phyloP scores from a whole-genome alignment of 306 rosid species.

The Luffa acutangula region DNA sequence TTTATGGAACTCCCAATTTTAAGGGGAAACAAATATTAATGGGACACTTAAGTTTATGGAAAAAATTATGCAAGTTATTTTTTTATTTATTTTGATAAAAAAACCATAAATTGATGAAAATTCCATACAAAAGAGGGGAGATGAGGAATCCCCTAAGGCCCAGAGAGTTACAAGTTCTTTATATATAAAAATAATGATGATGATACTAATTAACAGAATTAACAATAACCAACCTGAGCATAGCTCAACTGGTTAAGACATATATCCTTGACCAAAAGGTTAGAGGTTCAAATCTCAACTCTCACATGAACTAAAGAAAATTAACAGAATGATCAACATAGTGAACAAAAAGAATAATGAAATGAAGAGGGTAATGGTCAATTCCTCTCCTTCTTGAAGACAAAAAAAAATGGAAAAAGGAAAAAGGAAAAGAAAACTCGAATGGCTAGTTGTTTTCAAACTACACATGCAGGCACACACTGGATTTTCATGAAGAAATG shows the following conservation, averaged over 20 bases:
- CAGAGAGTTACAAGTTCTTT: no score
- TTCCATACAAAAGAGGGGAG: no score
- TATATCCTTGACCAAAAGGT: no score
- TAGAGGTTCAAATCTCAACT: no score
- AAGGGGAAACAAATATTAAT: background rate
- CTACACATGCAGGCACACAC: background rate
- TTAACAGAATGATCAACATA: background rate
- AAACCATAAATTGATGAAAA: no score
- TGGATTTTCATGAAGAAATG: background rate
- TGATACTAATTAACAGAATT: background rate
- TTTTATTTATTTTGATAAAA: background rate
- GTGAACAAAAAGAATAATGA: background rate
- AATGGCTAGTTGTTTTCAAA: background rate
- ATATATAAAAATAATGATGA: background rate
- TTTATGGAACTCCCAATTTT: background rate
- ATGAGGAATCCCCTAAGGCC: no score
- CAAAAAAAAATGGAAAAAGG: background rate
- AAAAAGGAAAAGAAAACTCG: background rate
- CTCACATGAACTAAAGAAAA: no score
- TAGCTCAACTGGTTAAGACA: no score
- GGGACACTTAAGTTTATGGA: background rate
- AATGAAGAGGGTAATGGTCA: background rate
- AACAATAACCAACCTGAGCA: background rate
- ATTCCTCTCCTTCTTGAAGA: background rate
- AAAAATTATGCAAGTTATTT: background rate